Conservation (phyloP, 1,139 yeast genomes). For the Hansenula anomala region DNA sequence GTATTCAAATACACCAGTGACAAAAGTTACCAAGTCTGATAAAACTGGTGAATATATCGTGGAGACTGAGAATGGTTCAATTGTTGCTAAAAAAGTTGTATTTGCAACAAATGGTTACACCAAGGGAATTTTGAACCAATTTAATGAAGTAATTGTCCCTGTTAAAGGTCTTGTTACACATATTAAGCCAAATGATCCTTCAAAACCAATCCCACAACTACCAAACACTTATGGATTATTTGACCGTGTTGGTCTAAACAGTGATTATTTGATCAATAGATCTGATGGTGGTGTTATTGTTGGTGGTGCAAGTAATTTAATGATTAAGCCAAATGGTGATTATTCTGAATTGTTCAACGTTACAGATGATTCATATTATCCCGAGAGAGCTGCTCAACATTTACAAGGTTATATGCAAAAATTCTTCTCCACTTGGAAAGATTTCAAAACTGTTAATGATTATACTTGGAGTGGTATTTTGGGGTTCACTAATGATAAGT, state of each 20-base stretch:
- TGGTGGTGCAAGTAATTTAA: conserved; percentile 13
- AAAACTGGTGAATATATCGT: conserved; percentile 22
- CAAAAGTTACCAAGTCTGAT: conserved; percentile 15
- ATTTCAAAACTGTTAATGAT: conserved; percentile 8
- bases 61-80: conserved; percentile 28
- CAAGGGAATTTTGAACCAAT: conserved; percentile 22
- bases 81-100: conserved; percentile 30
- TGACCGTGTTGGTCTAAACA: conserved; percentile 5
- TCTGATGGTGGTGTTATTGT: conserved; percentile 17
- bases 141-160: conserved; percentile 14
- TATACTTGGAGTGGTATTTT: conserved; percentile 17
- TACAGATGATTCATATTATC: conserved; percentile 15
- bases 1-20: conserved; percentile 36
- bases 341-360: conserved; percentile 4
- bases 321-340: conserved; percentile 7
- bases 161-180: conserved; percentile 14
- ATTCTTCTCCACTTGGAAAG: conserved; percentile 16
- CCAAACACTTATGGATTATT: conserved; percentile 18
- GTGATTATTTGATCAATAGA: conserved; percentile 18
- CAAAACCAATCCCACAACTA: conserved; percentile 13
- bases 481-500: conserved; percentile 16
- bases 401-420: conserved; percentile 12
- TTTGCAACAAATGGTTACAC: conserved; percentile 39
- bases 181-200: conserved; percentile 12
- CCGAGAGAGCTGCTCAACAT: conserved; percentile 1